These are phyloP conservation scores for Mucor racemosus DNA, from an alignment of 371 early-diverging fungal species.

Conservation along the genomic window DNA sequence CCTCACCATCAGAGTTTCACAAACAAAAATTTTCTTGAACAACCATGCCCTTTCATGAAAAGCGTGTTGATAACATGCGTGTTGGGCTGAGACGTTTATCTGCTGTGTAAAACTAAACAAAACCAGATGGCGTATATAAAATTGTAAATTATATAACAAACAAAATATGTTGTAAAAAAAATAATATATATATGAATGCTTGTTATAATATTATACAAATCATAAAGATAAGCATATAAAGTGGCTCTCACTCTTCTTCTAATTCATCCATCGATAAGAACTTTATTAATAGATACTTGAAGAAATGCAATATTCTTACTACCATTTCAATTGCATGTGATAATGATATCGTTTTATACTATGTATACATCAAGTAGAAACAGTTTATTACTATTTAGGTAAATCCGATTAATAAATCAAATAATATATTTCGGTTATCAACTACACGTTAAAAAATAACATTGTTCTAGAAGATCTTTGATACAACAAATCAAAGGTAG, in stretches of 20 bases:
- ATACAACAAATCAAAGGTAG: background rate
- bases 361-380: too few species aligned
- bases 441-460: too few species aligned
- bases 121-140: conserved; percentile 5
- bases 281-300: background rate
- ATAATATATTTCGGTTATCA: too few species aligned
- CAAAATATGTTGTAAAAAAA: background rate
- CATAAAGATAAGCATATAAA: background rate
- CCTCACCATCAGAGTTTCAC: background rate
- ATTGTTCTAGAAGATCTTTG: too few species aligned
- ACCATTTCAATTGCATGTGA: background rate
- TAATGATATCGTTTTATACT: background rate
- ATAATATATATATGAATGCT: too few species aligned
- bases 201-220: background rate
- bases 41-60: background rate
- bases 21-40: background rate
- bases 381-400: background rate
- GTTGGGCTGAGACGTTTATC: conserved; percentile 5
- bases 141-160: background rate
- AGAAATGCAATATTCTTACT: background rate
- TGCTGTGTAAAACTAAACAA: background rate
- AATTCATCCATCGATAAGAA: background rate
- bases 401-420: background rate
- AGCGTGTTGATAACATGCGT: background rate
- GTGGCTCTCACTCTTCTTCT: background rate